These are phyloP conservation scores for Hypericum androsaemum DNA, from an alignment of 345 rosid species.

Conservation along the genomic window DNA sequence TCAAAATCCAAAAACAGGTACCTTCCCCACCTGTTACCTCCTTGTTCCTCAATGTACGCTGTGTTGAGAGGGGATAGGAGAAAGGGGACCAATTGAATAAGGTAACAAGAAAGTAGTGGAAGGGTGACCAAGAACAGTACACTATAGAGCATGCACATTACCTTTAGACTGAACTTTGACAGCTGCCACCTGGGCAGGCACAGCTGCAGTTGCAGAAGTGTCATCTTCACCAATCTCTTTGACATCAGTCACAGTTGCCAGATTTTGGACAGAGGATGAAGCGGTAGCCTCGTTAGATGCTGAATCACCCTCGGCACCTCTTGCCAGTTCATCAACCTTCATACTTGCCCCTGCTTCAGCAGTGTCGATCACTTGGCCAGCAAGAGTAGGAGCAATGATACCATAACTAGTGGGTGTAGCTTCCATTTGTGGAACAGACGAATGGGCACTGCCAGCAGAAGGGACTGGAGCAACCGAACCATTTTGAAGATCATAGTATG, in stretches of 20 bases:
- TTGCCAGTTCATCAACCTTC: constrained; percentile 21
- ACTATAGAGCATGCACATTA: constrained; percentile 15
- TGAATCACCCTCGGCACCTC: constrained; percentile 18
- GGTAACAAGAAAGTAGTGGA: neutral
- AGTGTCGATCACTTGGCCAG: constrained; percentile 19
- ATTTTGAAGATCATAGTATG: constrained; percentile 48
- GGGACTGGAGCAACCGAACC: constrained; percentile 37
- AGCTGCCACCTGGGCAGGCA: constrained; percentile 25
- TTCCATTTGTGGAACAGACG: constrained; percentile 35
- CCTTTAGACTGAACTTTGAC: constrained; percentile 71
- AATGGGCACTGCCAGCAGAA: constrained; percentile 25
- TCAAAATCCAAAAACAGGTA: neutral
- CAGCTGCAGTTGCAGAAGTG: constrained; percentile 22
- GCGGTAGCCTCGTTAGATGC: constrained; percentile 26
- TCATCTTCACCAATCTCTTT: constrained; percentile 23
- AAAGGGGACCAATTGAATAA: neutral
- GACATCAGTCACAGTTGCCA: constrained; percentile 15
- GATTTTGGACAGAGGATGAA: constrained; percentile 21
- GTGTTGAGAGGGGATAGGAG: too few relatives aligned
- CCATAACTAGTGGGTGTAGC: constrained; percentile 27
- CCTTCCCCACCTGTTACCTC: too few relatives aligned
- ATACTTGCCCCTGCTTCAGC: constrained; percentile 20
- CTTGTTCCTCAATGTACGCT: too few relatives aligned
- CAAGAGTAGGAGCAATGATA: constrained; percentile 17
- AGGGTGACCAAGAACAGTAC: neutral